Percentiles rank a stretch among this genome's conserved stretches.
phyloP scores from a whole-genome alignment of 73 alveolate species.

The Paramecium biaurelia region DNA sequence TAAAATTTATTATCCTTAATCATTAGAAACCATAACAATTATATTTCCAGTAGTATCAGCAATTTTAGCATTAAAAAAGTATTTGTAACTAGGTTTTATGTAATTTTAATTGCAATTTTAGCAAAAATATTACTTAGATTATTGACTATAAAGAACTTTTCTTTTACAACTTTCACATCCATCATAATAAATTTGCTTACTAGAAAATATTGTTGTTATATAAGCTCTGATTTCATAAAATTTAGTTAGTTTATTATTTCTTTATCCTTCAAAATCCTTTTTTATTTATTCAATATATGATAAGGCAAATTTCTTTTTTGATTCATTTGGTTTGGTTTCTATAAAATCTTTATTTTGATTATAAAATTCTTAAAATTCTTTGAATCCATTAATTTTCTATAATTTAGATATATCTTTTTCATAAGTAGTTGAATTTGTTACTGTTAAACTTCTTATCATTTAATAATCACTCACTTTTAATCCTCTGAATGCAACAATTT shows the following conservation, averaged over 20 bases:
- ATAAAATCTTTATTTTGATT: not conserved
- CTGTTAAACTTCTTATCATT: not conserved
- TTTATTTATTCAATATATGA: not conserved
- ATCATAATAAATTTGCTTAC: not conserved
- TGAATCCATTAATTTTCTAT: not conserved
- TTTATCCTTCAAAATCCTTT: not conserved
- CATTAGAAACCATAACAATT: not conserved
- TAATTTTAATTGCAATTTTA: not conserved
- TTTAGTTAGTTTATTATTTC: not conserved
- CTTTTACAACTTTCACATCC: not conserved
- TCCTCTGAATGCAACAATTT: not conserved
- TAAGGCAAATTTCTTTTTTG: not conserved
- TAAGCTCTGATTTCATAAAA: not conserved
- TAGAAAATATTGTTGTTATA: not conserved
- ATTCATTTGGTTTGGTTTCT: not conserved
- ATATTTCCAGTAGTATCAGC: not conserved
- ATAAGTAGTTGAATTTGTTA: not conserved
- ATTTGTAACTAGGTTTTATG: not conserved
- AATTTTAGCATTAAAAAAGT: not conserved
- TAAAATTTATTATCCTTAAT: not conserved
- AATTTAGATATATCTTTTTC: not conserved
- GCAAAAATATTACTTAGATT: not conserved
- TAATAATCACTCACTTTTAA: not conserved
- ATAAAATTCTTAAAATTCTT: not conserved
- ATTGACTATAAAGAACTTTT: not conserved